Conservation (phyloP, 441 rosid species). For the Pelargonium fulgidum region DNA sequence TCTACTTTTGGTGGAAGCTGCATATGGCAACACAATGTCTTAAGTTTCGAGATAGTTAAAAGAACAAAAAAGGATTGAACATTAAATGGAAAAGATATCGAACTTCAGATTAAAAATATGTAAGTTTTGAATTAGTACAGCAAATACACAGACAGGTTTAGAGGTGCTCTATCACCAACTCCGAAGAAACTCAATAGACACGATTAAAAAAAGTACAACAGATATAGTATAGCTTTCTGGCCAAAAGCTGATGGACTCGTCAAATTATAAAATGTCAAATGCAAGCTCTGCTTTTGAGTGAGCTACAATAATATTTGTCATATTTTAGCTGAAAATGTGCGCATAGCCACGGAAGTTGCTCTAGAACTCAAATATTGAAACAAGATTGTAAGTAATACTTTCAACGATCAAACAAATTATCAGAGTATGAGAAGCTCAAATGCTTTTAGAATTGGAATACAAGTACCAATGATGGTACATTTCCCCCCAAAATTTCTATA, state of each 20-base stretch:
- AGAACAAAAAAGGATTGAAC: background rate
- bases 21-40: background rate
- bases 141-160: background rate
- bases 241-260: background rate
- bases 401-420: background rate
- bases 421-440: background rate
- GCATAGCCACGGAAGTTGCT: background rate
- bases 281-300: background rate
- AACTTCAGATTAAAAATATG: background rate
- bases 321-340: too few relatives aligned
- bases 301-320: too few relatives aligned
- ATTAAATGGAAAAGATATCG: background rate
- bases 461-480: background rate
- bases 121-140: background rate
- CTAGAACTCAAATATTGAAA: too few relatives aligned
- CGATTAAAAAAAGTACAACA: background rate
- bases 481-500: background rate
- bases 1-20: constrained; percentile 58
- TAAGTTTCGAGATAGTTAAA: constrained; percentile 2
- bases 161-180: background rate
- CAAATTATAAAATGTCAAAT: background rate
- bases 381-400: too few relatives aligned
- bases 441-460: background rate
- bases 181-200: background rate
- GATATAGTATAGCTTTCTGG: background rate